Evolutionary conservation across 352 stramenopile species (phyloP), one percentile per base, ranked within the genome.

Genomic region (Globisporangium spiculum): DNA sequence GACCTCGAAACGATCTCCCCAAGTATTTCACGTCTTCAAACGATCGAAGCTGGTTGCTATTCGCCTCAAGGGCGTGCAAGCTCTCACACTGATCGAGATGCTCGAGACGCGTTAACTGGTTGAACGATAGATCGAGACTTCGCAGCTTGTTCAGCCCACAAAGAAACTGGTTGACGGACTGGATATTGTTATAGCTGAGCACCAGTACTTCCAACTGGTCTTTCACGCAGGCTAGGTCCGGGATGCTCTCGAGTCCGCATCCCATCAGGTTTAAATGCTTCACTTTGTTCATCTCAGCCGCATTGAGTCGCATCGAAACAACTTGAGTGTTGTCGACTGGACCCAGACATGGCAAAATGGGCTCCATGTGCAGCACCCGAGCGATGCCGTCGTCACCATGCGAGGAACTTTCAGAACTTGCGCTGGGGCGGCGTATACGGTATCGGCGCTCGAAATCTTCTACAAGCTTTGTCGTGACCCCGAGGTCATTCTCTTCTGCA

Each of bases 111-210:
- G 61, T 8, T 6, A 96, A 67, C 1, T 81, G 75, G 58, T 96
- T 96, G 63, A 80, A 88, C 2, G 84, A 90, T 4, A 96, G 65
- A 22, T 96, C 88, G 10, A 96, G 72, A 20, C 46, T 55, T 2
- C 64, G 72, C 1, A 94, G 71, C 36, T 76, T 81, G 8, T 50
- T 60, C 0, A 95, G 63, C 3, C 50, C 57, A 0, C 60, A 52
- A 1, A 95, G 59, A 2, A 71, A 76, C 2, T 60, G 16, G 22
- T 78, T 71, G 0, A 87, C 76, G 18, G 24, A 58, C 61, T 81
- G 71, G 26, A 95, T 84, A 44, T 78, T 76, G 59, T 95, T 95
- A 70, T 93, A 89, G 32, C 81, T 91, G 3, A 96, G 62, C 1
- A 94, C 74, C 8, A 96, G 64, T 0, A 80, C 71, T 64, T 96